Conservation (phyloP, 345 rosid species). For the Stellera chamaejasme region DNA sequence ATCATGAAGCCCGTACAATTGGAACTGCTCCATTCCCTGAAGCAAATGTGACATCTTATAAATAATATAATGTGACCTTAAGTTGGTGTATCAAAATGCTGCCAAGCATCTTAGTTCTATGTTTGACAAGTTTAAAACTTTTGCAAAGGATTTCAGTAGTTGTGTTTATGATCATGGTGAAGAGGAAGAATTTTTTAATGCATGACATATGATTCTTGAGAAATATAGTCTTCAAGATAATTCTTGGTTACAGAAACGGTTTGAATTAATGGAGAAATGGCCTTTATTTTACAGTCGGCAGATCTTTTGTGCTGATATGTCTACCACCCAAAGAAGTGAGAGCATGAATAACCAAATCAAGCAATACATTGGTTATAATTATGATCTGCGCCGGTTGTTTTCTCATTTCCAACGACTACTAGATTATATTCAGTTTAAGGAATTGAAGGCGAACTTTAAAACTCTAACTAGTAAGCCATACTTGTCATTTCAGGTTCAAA, state of each 20-base stretch:
- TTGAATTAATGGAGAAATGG: background rate
- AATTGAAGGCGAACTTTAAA: background rate
- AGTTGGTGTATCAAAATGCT: conserved; percentile 2
- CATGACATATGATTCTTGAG: conserved; percentile 1
- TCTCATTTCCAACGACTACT: background rate
- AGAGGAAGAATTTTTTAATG: background rate
- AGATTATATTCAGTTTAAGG: background rate
- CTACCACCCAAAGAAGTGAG: background rate
- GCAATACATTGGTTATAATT: too few species aligned
- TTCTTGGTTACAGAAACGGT: background rate
- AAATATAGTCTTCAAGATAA: background rate
- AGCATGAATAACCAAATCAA: too few species aligned
- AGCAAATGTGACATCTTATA: too few species aligned
- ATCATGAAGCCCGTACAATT: too few species aligned
- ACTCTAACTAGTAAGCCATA: background rate
- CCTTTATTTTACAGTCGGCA: background rate
- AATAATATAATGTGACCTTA: too few species aligned
- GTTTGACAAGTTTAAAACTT: background rate
- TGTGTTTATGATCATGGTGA: conserved; percentile 8
- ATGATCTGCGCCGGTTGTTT: background rate
- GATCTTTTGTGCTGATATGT: background rate
- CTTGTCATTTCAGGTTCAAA: background rate
- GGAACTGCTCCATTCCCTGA: too few species aligned
- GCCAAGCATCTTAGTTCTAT: background rate
- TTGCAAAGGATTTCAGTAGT: conserved; percentile 4